Percentiles rank a stretch among this genome's conserved stretches.
These are phyloP conservation scores for Penicillium sp. DNA, from an alignment of 2,329 filamentous ascomycete genomes.

Conservation along the genomic window DNA sequence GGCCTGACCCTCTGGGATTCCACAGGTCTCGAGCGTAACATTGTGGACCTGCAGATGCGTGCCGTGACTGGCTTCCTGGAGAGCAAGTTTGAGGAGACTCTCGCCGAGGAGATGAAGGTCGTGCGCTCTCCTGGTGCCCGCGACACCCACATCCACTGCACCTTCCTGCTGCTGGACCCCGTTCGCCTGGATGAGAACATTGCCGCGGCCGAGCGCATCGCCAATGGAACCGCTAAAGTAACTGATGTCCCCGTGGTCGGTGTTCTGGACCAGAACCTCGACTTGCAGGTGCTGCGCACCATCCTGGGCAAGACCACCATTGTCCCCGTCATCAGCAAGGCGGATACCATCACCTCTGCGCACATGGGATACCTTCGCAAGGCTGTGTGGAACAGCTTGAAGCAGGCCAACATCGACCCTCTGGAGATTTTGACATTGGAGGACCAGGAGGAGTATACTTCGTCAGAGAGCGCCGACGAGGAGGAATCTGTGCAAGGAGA, in stretches of 20 bases:
- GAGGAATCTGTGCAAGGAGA: constrained; percentile 38
- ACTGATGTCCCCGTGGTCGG: constrained; percentile 59
- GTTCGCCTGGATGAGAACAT: constrained; percentile 83
- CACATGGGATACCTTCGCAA: constrained; percentile 94
- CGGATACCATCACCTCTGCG: constrained; percentile 91
- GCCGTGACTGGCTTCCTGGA: constrained; percentile 93
- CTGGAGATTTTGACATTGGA: constrained; percentile 85
- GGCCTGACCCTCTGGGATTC: constrained; percentile 97
- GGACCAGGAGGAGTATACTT: constrained; percentile 70
- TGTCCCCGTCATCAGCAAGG: constrained; percentile 94
- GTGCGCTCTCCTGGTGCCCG: constrained; percentile 88
- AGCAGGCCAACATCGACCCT: constrained; percentile 84
- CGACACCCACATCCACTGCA: constrained; percentile 97
- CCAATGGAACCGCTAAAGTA: constrained; percentile 60
- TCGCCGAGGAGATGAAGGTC: constrained; percentile 97
- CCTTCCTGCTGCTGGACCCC: constrained; percentile 90
- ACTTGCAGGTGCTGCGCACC: constrained; percentile 85
- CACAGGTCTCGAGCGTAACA: constrained; percentile 89
- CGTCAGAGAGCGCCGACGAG: constrained; percentile 55
- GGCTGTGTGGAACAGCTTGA: constrained; percentile 86
- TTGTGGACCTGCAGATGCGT: constrained; percentile 91
- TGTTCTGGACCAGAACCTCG: constrained; percentile 83
- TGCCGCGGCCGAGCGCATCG: constrained; percentile 65
- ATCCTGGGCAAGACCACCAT: constrained; percentile 94
- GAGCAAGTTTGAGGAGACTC: constrained; percentile 98